Percentiles rank a stretch among this genome's conserved stretches.
Evolutionary conservation across 2,329 filamentous ascomycete species (phyloP).

Genomic region (Pyrenophora graminea): DNA sequence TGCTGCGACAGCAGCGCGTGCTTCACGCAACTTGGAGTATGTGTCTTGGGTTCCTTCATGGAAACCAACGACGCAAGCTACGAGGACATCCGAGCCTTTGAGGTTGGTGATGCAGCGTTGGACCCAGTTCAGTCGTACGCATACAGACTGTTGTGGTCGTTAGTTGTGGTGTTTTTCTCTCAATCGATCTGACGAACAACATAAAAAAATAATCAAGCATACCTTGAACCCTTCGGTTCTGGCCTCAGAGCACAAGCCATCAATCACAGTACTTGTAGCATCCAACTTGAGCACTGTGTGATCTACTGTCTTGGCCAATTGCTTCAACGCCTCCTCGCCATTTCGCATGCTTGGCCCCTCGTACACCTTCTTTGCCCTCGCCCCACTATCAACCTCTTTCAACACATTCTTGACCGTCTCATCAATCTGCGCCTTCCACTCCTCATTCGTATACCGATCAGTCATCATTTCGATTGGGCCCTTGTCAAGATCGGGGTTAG

Average conservation of each 20-base stretch:
- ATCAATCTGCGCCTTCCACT: slow-evolving; percentile 51
- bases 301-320: slow-evolving; percentile 50
- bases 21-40: slow-evolving; percentile 57
- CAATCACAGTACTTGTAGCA: slow-evolving; percentile 55
- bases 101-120: slow-evolving; percentile 55
- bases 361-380: slow-evolving; percentile 35
- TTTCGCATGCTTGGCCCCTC: slow-evolving; percentile 34
- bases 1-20: slow-evolving; percentile 52
- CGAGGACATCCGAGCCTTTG: slow-evolving; percentile 52
- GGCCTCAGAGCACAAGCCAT: slow-evolving; percentile 61
- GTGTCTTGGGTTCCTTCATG: slow-evolving; percentile 62
- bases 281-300: slow-evolving; percentile 58
- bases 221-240: slow-evolving; percentile 53
- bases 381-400: slow-evolving; percentile 32
- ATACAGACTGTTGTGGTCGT: slow-evolving; percentile 54
- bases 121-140: slow-evolving; percentile 61
- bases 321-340: slow-evolving; percentile 30
- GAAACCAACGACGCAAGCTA: slow-evolving; percentile 64
- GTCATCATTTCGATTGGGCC: slow-evolving; percentile 43
- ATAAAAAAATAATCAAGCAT: slow-evolving; percentile 9
- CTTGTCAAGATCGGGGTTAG: slow-evolving; percentile 37
- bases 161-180: slow-evolving; percentile 1
- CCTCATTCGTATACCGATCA: slow-evolving; percentile 51
- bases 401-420: slow-evolving; percentile 40
- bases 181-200: background rate